These are phyloP conservation scores for Geoglossum glabrum DNA, from an alignment of 495 filamentous ascomycete genomes.

Conservation along the genomic window DNA sequence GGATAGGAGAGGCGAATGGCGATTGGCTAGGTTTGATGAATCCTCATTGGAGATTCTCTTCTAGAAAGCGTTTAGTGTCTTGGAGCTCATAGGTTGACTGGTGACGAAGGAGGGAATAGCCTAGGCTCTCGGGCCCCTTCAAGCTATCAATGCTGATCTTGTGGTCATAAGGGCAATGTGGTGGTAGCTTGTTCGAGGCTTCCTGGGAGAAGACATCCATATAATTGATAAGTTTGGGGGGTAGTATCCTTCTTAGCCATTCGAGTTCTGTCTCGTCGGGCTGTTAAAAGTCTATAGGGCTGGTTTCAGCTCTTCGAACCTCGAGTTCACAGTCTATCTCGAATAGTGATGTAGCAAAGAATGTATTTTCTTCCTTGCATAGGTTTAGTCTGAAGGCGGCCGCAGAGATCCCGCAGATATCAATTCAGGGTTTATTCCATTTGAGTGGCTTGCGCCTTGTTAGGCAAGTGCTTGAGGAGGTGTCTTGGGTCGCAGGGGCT, in stretches of 20 bases:
- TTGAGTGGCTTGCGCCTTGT: not conserved
- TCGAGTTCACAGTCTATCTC: not conserved
- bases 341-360: not conserved
- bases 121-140: not conserved
- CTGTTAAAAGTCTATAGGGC: not conserved
- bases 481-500: not conserved
- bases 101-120: constrained; percentile 4
- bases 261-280: not conserved
- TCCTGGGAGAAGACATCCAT: constrained; percentile 2
- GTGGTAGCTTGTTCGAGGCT: not conserved
- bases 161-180: not conserved
- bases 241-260: not conserved
- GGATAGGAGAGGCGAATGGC: not conserved
- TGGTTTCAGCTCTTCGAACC: too few species aligned
- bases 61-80: not conserved
- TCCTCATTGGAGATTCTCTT: constrained; percentile 10
- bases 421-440: not conserved
- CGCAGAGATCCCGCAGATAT: not conserved
- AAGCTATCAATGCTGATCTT: constrained; percentile 1
- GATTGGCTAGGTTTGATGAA: constrained; percentile 12
- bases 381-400: not conserved
- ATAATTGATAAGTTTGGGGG: not conserved
- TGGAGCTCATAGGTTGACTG: constrained; percentile 6
- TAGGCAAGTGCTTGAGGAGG: not conserved
- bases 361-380: not conserved